Conservation (phyloP, 2,329 filamentous ascomycete species). For the Apiospora pterosperma region DNA sequence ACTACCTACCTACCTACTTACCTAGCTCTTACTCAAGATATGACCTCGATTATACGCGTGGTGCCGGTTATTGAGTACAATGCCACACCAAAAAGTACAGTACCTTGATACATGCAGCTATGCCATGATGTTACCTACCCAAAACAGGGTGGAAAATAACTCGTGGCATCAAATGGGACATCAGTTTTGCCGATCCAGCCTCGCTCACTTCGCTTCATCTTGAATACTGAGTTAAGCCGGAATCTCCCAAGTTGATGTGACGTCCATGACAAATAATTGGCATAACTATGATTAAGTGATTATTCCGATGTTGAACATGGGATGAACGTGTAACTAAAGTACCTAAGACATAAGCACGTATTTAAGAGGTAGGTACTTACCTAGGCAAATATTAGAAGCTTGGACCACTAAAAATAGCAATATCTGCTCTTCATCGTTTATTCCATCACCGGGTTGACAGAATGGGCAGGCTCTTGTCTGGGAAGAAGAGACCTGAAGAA, state of each 20-base stretch:
- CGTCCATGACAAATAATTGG: too few species aligned
- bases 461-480: too few species aligned
- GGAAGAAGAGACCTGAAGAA: not conserved
- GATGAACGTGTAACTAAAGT: not conserved
- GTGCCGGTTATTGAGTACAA: too few species aligned
- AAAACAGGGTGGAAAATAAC: not conserved
- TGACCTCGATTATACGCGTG: not conserved
- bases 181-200: not conserved
- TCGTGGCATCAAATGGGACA: not conserved
- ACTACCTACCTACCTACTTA: too few species aligned
- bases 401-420: not conserved
- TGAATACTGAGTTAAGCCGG: not conserved
- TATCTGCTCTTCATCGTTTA: not conserved
- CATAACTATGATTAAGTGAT: not conserved
- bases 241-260: too few species aligned
- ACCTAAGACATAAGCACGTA: too few species aligned
- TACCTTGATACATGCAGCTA: not conserved
- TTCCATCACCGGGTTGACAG: not conserved
- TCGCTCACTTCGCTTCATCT: not conserved
- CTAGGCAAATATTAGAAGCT: not conserved
- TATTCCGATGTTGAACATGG: not conserved
- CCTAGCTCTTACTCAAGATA: not conserved
- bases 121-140: not conserved
- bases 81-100: not conserved
- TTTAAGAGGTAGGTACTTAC: too few species aligned